Evolutionary conservation across 495 filamentous ascomycete species (phyloP), one percentile per base, ranked within the genome.

Genomic region (Aspergillus indologenus): DNA sequence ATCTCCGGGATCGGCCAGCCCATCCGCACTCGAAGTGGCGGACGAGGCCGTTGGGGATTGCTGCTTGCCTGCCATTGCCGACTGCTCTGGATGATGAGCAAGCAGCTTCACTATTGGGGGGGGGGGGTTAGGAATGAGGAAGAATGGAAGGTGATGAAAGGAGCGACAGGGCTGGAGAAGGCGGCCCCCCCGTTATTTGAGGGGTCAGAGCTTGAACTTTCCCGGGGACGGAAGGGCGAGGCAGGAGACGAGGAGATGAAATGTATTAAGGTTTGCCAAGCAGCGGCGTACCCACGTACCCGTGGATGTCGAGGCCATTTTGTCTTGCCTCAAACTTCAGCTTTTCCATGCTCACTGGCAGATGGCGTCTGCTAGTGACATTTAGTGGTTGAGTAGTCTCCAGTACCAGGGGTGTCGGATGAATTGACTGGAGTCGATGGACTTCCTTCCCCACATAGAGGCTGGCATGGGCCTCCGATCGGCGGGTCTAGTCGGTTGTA

Each of bases 1-100:
- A 62, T 74, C 71, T 4, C 68, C 68, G 20, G 64, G 47, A 53
- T 66, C 53, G 3, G 44, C 57, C 9, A 61, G 22, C 24, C 46
- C 47, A 11, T 40, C 34, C 7, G 34, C 34, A 40, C 34, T 40
- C 5, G 34, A 40, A 40, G 34, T 8, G 12, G 34, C 34, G 34
- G 34, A 40, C 34, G 34, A 40, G 34, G 34, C 34, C 34, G 34
- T 40, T 2, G 34, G 34, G 7, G 12, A 40, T 9, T 40, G 34
- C 34, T 8, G 34, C 34, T 40, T 40, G 34, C 34, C 34, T 4
- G 34, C 34, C 34, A 40, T 40, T 40, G 34, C 34, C 12, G 34
- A 40, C 34, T 29, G 34, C 7, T 40, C 5, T 2, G 34, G 12
- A 40, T 40, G 34, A 11, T 40, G 12, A 40, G 34, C 34, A 40